Base-by-base conservation (phyloP, 257 asterid genomes). In the Echites panduratus region DNA sequence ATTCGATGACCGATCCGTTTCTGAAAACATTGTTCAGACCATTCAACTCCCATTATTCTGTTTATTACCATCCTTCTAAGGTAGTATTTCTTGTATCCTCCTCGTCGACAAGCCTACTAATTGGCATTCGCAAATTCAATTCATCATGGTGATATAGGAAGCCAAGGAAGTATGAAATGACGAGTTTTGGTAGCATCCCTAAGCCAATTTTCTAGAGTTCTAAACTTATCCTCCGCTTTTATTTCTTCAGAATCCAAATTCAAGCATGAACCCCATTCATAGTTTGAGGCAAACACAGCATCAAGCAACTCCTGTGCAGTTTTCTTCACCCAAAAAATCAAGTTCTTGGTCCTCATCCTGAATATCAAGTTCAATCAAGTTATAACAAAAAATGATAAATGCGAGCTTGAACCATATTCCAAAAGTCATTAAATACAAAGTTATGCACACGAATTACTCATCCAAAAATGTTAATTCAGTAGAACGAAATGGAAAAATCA, bases 241-340 rank as follows among this genome's bases (percentile, higher is more conserved):
- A 76, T 89, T 70, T 87, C 88, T 70, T 82, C 93, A 26, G 90
- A 87, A 56, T 89, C 90, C 83, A 91, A 80, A 81, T 84, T 80
- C 72, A 89, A 78, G 74, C 76, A 71, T 44, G 93, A 83, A 44
- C 85, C 75, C 92, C 89, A 82, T 49, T 82, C 87, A 70, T 77
- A 86, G 70, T 78, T 80, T 13, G 93, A 83, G 40, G 75, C 70
- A 61, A 88, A 84, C 71, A 89, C 79, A 58, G 81, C 70, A 52
- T 89, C 93, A 75, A 89, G 88, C 84, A 90, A 84, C 74, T 82
- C 86, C 12, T 81, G 85, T 57, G 96, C 97, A 84, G 82, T 81
- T 78, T 71, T 90, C 85, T 84, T 85, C 77, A 87, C 96, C 97
- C 91, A 90, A 82, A 88, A 92, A 82, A n/a, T 87, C 91, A 53